Evolutionary conservation across 306 rosid genomes (phyloP), one percentile per base, ranked within the genome.

Genomic region (Trifolium fragiferum): DNA sequence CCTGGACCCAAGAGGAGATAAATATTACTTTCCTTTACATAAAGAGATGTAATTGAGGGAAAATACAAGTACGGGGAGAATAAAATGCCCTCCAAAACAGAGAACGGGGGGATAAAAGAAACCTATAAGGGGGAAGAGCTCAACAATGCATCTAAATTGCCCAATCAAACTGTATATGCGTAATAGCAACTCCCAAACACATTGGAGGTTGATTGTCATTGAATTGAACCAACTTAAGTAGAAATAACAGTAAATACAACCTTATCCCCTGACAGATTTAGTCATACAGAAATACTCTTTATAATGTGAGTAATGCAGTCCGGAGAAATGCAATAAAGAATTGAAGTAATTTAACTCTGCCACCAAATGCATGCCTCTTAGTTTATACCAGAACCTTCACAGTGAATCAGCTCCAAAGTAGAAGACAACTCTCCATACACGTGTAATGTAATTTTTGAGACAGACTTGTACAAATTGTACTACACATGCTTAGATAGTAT

Each of bases 1-100:
- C 96, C 98, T 93, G 81, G 81, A 87, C 44, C 72, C 82, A 68
- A 72, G 72, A 67, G 61, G 70, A 76, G 76, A 80, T 54, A 66
- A 74, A n/a, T 16, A 32, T 66, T 65, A 75, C 8, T 65, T 65
- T 44, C 62, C 30, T 70, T 70, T 44, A 41, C 16, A 49, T 54
- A 60, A 68, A 64, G 20, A 50, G 68, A n/a, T 75, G 77, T 41
- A 63, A 75, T 54, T 54, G 69, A 50, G 25, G 46, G 40, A 44
- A 75, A 69, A 75, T 54, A 62, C 62, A 69, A 41, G 16, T 20
- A 27, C 14, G 68, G 37, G 68, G 54, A 15, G 71, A 35, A 51
- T 61, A 49, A 43, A 5, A 79, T 14, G 57, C 37, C 69, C 32
- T 47, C 38, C 38, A 33, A 58, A 54, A 21, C 21, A 72, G 30